Evolutionary conservation across 176 grass and related monocot species (phyloP).

Genomic region (Puya raimondii): DNA sequence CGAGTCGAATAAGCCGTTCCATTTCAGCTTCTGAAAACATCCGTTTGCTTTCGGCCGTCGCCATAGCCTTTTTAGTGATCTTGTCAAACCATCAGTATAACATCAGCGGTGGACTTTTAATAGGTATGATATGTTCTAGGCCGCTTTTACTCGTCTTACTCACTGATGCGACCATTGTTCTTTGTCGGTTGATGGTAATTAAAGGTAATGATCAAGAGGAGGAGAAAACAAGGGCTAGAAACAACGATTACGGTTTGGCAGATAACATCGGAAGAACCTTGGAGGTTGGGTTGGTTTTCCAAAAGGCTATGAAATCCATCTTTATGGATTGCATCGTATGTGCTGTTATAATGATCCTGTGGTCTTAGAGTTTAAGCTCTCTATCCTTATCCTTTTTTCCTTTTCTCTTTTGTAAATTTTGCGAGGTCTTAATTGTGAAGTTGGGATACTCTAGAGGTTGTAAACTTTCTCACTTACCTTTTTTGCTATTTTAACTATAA

Average conservation of each 20-base stretch:
- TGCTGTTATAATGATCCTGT: constrained; percentile 63
- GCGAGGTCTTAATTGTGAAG: too few species aligned
- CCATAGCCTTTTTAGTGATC: constrained; percentile 50
- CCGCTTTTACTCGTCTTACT: constrained; percentile 66
- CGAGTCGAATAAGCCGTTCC: constrained; percentile 37
- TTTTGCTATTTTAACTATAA: too few species aligned
- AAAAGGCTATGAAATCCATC: constrained; percentile 39
- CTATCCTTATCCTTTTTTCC: background rate
- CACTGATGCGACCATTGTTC: constrained; percentile 44
- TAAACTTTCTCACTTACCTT: too few species aligned
- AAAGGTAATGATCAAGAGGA: constrained; percentile 22
- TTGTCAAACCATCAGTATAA: constrained; percentile 35
- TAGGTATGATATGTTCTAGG: constrained; percentile 34
- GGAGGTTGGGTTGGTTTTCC: constrained; percentile 46
- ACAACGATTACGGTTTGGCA: constrained; percentile 21
- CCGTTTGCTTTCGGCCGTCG: constrained; percentile 41
- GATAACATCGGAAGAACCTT: constrained; percentile 42
- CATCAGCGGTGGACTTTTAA: constrained; percentile 31
- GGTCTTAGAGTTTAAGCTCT: constrained; percentile 44
- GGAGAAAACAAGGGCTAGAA: constrained; percentile 10
- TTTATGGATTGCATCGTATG: constrained; percentile 73
- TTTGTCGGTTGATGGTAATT: constrained; percentile 37
- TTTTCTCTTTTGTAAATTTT: constrained; percentile 2
- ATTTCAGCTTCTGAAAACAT: constrained; percentile 58
- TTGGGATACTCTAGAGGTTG: too few species aligned